These are phyloP conservation scores for Fusarium sp. DNA, from an alignment of 2,329 filamentous ascomycete species.

Conservation along the genomic window DNA sequence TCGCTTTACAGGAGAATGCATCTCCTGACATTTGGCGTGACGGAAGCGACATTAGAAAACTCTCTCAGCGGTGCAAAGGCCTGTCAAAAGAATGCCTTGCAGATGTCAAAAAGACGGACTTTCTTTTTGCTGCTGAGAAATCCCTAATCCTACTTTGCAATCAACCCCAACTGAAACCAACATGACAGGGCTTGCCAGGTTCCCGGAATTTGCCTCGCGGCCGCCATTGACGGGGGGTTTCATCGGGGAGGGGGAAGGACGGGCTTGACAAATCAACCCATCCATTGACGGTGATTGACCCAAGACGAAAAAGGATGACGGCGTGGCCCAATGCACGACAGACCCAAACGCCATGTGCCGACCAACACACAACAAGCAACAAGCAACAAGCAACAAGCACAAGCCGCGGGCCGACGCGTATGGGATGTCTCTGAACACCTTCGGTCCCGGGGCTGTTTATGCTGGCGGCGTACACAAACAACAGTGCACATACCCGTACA, in stretches of 20 bases:
- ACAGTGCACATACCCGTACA: not conserved
- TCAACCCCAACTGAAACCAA: slow-evolving; percentile 18
- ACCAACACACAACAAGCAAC: not conserved
- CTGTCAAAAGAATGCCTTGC: not conserved
- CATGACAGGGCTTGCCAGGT: slow-evolving; percentile 7
- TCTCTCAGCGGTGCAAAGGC: not conserved
- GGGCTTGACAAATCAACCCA: not conserved
- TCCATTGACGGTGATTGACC: not conserved
- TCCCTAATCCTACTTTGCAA: not conserved
- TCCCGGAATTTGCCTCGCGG: slow-evolving; percentile 7
- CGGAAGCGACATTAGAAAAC: not conserved
- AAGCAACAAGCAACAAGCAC: not conserved
- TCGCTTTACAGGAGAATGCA: not conserved
- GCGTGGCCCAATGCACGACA: not conserved
- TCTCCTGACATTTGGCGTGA: not conserved
- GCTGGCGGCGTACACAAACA: not conserved
- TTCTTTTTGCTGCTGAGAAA: not conserved
- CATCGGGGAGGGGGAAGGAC: slow-evolving; percentile 2
- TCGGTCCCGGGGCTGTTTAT: not conserved
- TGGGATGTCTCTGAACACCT: not conserved
- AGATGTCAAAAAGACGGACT: slow-evolving; percentile 8
- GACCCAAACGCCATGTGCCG: slow-evolving; percentile 2
- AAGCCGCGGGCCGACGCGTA: slow-evolving; percentile 1
- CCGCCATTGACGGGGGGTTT: not conserved
- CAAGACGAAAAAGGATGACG: not conserved